Conservation (phyloP, 306 rosid species). For the Luffa aegyptiaca region DNA sequence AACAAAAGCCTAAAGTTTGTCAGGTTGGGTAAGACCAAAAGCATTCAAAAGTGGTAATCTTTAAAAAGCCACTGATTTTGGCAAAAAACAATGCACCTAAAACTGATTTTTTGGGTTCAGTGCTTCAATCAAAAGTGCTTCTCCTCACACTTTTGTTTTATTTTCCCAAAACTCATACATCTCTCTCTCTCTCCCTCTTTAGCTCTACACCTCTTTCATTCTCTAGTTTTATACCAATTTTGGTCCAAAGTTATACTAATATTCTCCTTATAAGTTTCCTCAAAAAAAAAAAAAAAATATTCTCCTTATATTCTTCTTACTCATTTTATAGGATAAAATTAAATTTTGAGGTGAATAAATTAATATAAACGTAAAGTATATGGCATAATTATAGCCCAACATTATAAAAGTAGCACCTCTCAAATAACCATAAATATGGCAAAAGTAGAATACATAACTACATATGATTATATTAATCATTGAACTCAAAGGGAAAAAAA, state of each 20-base stretch:
- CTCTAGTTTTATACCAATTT: too few species aligned
- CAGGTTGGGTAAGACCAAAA: not conserved
- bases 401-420: too few species aligned
- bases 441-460: not conserved
- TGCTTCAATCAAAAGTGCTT: not conserved
- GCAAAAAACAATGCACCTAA: conserved; percentile 9
- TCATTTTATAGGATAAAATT: too few species aligned
- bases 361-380: too few species aligned
- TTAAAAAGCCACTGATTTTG: conserved; percentile 6
- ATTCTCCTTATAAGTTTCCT: too few species aligned
- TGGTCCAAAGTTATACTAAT: not conserved
- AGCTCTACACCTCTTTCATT: too few species aligned
- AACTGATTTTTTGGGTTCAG: not conserved
- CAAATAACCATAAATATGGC: not conserved
- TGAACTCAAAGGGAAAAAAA: not conserved
- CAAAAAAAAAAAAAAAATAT: too few species aligned
- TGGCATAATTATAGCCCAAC: too few species aligned
- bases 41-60: conserved; percentile 5
- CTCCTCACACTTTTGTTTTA: not conserved
- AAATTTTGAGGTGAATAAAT: not conserved
- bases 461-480: not conserved
- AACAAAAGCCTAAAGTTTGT: not conserved
- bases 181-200: not conserved
- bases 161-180: not conserved
- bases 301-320: too few species aligned